A percentile compares a stretch with the other conserved stretches of the same genome.
phyloP scores from a whole-genome alignment of 2,329 filamentous ascomycete species.

The Stromatinia cepivora region DNA sequence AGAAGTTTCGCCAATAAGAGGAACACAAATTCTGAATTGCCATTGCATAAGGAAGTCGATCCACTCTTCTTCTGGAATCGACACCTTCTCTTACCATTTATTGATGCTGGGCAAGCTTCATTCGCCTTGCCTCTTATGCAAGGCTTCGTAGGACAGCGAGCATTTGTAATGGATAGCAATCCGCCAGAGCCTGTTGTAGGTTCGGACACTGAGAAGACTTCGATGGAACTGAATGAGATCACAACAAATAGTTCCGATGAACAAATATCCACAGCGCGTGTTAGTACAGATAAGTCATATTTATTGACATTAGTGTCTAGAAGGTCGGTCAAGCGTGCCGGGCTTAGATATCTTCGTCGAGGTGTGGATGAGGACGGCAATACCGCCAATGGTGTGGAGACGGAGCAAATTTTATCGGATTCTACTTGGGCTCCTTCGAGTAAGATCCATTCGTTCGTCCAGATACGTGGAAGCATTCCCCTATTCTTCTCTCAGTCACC shows the following conservation, averaged over 20 bases:
- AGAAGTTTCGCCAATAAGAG: constrained; percentile 53
- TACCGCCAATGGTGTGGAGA: constrained; percentile 89
- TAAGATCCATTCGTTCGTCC: constrained; percentile 79
- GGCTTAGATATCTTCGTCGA: constrained; percentile 83
- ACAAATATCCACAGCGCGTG: constrained; percentile 24
- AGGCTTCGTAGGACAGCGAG: constrained; percentile 85
- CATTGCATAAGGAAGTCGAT: constrained; percentile 73
- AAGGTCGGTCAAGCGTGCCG: constrained; percentile 80
- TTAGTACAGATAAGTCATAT: constrained; percentile 33
- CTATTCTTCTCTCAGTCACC: constrained; percentile 94
- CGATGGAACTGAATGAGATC: constrained; percentile 44
- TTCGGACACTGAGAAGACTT: constrained; percentile 49
- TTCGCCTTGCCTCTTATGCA: constrained; percentile 84
- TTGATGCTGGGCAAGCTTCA: constrained; percentile 68
- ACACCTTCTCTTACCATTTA: constrained; percentile 71
- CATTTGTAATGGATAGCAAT: constrained; percentile 70
- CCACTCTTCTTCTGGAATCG: constrained; percentile 89
- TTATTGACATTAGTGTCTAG: constrained; percentile 91
- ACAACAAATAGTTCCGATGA: constrained; percentile 33
- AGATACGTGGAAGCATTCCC: constrained; percentile 87
- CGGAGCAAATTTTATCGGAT: constrained; percentile 85
- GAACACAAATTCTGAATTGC: constrained; percentile 50
- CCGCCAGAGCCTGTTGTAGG: constrained; percentile 50
- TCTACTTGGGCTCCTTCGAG: constrained; percentile 61
- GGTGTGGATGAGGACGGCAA: constrained; percentile 89